Evolutionary conservation across 495 filamentous ascomycete genomes (phyloP), one percentile per base, ranked within the genome.

Genomic region (Trichoderma orchidacearum): DNA sequence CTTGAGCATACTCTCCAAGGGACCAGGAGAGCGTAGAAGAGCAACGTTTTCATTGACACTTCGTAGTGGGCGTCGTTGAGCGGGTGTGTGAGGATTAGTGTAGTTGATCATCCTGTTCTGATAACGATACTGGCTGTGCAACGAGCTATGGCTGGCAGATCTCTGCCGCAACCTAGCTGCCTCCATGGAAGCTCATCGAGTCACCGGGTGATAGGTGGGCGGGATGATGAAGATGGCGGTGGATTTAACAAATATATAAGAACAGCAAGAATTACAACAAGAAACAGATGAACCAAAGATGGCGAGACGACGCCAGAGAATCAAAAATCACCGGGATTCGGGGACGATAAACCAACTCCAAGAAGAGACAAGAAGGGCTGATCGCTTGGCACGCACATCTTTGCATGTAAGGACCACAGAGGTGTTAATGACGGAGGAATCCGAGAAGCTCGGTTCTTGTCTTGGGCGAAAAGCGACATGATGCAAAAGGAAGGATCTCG

Each of bases 1-100:
- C 64, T 77, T 85, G 38, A 88, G 76, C 84, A 88, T 86, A 64
- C 80, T 78, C 59, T 78, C 71, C 23, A 76, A 56, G 6, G 74
- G 71, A 0, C 70, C 73, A n/a, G 70, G 75, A 0, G 73, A 75
- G 30, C 64, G 61, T 11, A 75, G 58, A 48, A 73, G 60, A 18
- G 67, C 65, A 0, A 61, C 53, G 36, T 69, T 70, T 51, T 70
- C 68, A 23, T 70, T 69, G 9, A 69, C 61, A 41, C 62, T 68
- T 34, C 68, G 66, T 12, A 73, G 67, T 3, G 71, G 68, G 32
- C 53, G 61, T 6, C 55, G 52, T 4, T 70, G 66, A 29, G 63
- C 62, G 21, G 64, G 53, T 13, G 66, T 63, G 15, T 60, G 60
- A 60, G 28, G 51, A 32, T 30, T 30, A 3, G 30, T 31, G 51